Conservation (phyloP, 2,329 filamentous ascomycete species). For the Cladophialophora psammophila region DNA sequence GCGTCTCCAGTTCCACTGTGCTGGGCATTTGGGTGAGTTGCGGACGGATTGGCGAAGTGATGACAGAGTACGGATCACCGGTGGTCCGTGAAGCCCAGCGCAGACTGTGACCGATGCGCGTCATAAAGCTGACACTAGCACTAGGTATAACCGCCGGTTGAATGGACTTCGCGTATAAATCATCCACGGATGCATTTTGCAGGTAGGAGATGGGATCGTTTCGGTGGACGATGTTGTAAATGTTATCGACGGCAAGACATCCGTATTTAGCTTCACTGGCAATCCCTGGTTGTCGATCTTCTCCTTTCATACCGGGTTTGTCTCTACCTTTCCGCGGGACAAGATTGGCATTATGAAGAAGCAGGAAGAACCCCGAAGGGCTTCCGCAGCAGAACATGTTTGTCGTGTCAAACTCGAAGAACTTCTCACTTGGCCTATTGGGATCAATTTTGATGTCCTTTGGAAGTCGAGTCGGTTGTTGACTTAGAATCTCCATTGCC, state of each 20-base stretch:
- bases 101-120: constrained; percentile 69
- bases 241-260: constrained; percentile 90
- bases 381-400: constrained; percentile 91
- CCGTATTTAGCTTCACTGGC: constrained; percentile 85
- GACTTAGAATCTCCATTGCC: constrained; percentile 88
- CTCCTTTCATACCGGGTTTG: constrained; percentile 76
- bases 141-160: constrained; percentile 81
- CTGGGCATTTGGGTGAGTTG: constrained; percentile 70
- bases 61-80: constrained; percentile 58
- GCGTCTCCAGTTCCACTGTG: constrained; percentile 90
- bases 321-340: constrained; percentile 76
- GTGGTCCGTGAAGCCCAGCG: constrained; percentile 64
- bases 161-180: constrained; percentile 76
- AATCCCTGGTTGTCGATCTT: constrained; percentile 67
- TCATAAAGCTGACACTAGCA: constrained; percentile 69
- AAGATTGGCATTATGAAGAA: constrained; percentile 75
- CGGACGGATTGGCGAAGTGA: constrained; percentile 63
- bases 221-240: constrained; percentile 89
- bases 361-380: constrained; percentile 88
- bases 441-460: constrained; percentile 49
- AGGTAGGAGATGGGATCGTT: constrained; percentile 87
- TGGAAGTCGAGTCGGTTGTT: constrained; percentile 78
- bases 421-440: constrained; percentile 55
- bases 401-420: constrained; percentile 90
- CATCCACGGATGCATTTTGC: constrained; percentile 88